Evolutionary conservation across 179 eudicot species (phyloP), one percentile per base, ranked within the genome.

Genomic region (Carnegiea gigantea): DNA sequence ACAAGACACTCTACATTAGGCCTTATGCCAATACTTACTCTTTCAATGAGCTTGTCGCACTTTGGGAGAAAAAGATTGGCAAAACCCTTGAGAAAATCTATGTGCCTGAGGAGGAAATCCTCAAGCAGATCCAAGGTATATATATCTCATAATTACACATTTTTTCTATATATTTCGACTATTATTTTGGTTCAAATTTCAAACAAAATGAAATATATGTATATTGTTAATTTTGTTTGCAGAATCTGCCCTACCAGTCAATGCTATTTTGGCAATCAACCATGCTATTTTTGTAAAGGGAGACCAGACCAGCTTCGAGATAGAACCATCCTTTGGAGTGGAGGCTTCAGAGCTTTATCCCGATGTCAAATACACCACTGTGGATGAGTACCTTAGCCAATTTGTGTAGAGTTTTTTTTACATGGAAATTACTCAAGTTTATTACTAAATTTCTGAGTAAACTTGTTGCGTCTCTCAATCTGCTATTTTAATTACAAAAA

Each of bases 41-140:
- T 0, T 83, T 89, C 73, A 90, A 92, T 72, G 91, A 92, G 13
- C 88, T 92, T 0, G 88, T 91, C 28, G 79, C 89, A 28, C 80
- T 89, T 87, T 92, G 95, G 95, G 95, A 92, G 90, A 92, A 89
- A 70, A 92, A 92, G 90, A 90, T 89, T 3, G 90, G 92, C 67
- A 86, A 86, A 77, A 86, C 83, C 49, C 83, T 92, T 1, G 90
- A 89, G 77, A 86, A 81, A 76, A 64, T 79, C 12, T 85, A 89
- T 51, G 78, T 89, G 57, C 85, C 90, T 2, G 95, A 89, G 74
- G 93, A 92, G 59, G 88, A 90, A 82, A 81, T 92, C 71, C 81
- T 89, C 46, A 87, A 89, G 86, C 85, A 86, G 70, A 92, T 90
- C 73, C 79, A 89, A 85, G 92, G 95, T 84, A 78, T 14, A 10